Base-by-base conservation (phyloP, 805 yeast species). In the Wickerhamomyces subpelliculosus region DNA sequence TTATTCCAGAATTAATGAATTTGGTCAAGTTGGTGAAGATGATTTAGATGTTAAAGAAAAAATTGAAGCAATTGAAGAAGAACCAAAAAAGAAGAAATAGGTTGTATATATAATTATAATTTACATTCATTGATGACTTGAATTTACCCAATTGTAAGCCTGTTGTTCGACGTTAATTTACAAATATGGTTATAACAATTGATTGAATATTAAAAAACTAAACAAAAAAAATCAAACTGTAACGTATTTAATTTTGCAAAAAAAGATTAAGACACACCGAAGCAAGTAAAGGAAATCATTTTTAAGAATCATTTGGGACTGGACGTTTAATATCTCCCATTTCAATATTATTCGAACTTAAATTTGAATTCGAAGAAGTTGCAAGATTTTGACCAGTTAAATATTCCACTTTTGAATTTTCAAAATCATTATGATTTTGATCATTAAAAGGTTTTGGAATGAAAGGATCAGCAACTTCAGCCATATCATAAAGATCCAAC, bases 401-500 rank as follows among this genome's bases (percentile, higher is more conserved):
- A 38, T 43, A 48, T 35, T 50, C 49, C 11, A 50, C 34, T n/a
- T n/a, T n/a, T n/a, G n/a, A n/a, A n/a, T n/a, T n/a, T n/a, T n/a
- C n/a, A n/a, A n/a, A n/a, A n/a, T n/a, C n/a, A n/a, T n/a, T n/a
- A 3, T 40, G 40, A 12, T 38, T 22, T 11, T 18, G 38, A 6
- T 36, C 35, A 11, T 19, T 9, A 4, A 31, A 18, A 11, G 37
- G 40, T 6, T 17, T 17, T 37, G 14, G 18, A 13, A 44, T 14
- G 34, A 57, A 54, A 42, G 61, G 65, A 46, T 68, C 73, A 22
- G 60, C 49, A 39, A 64, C 58, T 41, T 73, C 78, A n/a, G 68
- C 68, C 72, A 72, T 68, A 46, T 73, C 77, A 36, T 48, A 63
- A 36, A 61, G 46, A 48, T 73, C 79, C 64, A 72, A 64, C 24